Base-by-base conservation (phyloP, 2,329 filamentous ascomycete genomes). In the Albifimbria verrucaria region DNA sequence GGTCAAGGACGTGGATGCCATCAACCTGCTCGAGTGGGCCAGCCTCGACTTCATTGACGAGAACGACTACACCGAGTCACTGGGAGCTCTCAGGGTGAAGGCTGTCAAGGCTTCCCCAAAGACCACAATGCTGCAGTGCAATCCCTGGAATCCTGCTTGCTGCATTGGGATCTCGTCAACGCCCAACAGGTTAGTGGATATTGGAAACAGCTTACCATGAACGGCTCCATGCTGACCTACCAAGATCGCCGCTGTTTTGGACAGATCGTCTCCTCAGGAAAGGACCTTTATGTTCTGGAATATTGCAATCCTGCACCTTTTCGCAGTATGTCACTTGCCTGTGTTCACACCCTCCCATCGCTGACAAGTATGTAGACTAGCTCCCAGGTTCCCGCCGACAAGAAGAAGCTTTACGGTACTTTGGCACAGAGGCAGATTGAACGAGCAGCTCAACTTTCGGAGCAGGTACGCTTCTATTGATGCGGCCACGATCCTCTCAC, bases 21-120 rank as follows among this genome's bases (percentile, higher is more conserved):
- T 84, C 10, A 79, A 82, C 55, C 69, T 85, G 20, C 75, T 81
- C 22, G 81, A 83, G 56, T 82, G 79, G 74, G 76, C 80, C 1
- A 71, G 73, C n/a, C 65, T 65, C 2, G 71, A 74, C 1, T 54
- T 77, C 4, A 57, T 66, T 2, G 55, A 62, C 1, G 68, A 74
- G 12, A 63, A 71, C 15, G 72, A 76, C 22, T 82, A 77, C 47
- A 54, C 72, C 0, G 67, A 74, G 51, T 79, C 75, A 1, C 65
- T 85, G 7, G 82, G 81, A 0, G 66, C 72, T 2, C 68, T 85
- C 54, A 73, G 79, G 21, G 68, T 71, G 11, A 72, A 77, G 26
- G 72, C 79, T 46, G 80, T 77, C 47, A 84, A 84, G 65, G 76
- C 9, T 68, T 73, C n/a, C 75, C 79, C 11, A 77, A 75, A 58